Evolutionary conservation across 306 rosid species (phyloP).

Genomic region (Prosopis cineraria): DNA sequence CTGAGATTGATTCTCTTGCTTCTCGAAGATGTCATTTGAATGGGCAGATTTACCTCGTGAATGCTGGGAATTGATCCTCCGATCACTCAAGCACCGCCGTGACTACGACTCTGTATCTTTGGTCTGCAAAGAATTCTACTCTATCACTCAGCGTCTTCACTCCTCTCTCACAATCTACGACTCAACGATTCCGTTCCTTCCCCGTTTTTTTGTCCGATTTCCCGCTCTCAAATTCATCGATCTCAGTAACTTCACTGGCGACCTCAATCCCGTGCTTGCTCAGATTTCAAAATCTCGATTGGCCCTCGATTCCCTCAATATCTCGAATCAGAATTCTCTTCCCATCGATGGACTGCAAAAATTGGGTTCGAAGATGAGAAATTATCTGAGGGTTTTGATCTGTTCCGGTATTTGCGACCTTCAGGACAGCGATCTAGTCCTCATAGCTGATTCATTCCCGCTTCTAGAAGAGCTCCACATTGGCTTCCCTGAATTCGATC

Average conservation of each 20-base stretch:
- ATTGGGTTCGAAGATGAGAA: conserved; percentile 51
- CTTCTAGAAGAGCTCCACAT: conserved; percentile 67
- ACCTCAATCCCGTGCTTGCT: conserved; percentile 44
- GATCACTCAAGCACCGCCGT: conserved; percentile 39
- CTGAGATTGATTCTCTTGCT: neutral
- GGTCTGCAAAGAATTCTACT: conserved; percentile 67
- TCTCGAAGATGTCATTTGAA: conserved; percentile 5
- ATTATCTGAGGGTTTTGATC: conserved; percentile 46
- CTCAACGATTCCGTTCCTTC: conserved; percentile 38
- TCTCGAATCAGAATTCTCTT: conserved; percentile 55
- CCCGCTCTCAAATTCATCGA: conserved; percentile 51
- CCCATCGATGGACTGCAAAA: conserved; percentile 42
- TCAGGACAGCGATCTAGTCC: conserved; percentile 45
- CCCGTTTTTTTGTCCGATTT: conserved; percentile 58
- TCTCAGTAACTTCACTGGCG: conserved; percentile 43
- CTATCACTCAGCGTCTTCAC: conserved; percentile 50
- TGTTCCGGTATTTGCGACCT: conserved; percentile 52
- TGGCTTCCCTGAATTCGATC: conserved; percentile 36
- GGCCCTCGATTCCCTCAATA: conserved; percentile 55
- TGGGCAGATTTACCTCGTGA: conserved; percentile 42
- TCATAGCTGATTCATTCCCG: conserved; percentile 63
- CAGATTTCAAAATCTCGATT: conserved; percentile 55
- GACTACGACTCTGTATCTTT: conserved; percentile 55
- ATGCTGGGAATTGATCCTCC: conserved; percentile 70
- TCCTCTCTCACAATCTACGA: conserved; percentile 42